phyloP scores from a whole-genome alignment of 2,329 filamentous ascomycete species.

The Balansia obtecta region DNA sequence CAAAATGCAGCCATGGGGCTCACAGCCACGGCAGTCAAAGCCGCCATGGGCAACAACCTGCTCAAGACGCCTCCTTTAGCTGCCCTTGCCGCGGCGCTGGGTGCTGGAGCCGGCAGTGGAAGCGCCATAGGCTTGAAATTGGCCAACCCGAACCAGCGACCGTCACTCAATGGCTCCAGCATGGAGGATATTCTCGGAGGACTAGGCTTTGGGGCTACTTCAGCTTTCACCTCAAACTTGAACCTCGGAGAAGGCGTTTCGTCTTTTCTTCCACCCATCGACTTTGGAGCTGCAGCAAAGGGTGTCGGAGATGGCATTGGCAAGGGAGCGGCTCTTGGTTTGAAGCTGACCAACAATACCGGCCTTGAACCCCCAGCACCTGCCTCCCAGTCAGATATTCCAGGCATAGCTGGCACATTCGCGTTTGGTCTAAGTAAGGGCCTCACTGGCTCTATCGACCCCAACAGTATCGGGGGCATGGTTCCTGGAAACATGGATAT shows the following conservation, averaged over 20 bases:
- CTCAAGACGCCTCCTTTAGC: slow-evolving; percentile 9
- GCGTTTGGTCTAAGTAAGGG: slow-evolving; percentile 3
- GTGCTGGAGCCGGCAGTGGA: slow-evolving; percentile 13
- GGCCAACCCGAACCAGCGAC: slow-evolving; percentile 7
- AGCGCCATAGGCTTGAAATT: slow-evolving; percentile 13
- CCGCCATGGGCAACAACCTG: slow-evolving; percentile 10
- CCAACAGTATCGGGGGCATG: background rate
- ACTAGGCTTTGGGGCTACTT: slow-evolving; percentile 17
- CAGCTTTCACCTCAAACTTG: slow-evolving; percentile 14
- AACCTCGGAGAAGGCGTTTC: slow-evolving; percentile 7
- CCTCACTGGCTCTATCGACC: background rate
- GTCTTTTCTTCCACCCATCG: slow-evolving; percentile 4
- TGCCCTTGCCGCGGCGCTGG: slow-evolving; percentile 11
- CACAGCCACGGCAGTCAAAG: slow-evolving; percentile 15
- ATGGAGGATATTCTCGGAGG: slow-evolving; percentile 12
- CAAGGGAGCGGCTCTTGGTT: slow-evolving; percentile 1
- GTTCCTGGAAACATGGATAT: slow-evolving; percentile 1
- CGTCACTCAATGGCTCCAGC: slow-evolving; percentile 11
- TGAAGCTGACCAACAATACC: slow-evolving; percentile 4
- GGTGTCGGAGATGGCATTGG: slow-evolving; percentile 4
- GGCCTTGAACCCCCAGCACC: background rate
- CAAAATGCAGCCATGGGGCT: slow-evolving; percentile 18
- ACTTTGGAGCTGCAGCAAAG: slow-evolving; percentile 3
- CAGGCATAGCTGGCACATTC: slow-evolving; percentile 1
- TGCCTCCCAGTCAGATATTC: slow-evolving; percentile 2